Evolutionary conservation across 257 asterid genomes (phyloP).

Genomic region (Petrea volubilis): DNA sequence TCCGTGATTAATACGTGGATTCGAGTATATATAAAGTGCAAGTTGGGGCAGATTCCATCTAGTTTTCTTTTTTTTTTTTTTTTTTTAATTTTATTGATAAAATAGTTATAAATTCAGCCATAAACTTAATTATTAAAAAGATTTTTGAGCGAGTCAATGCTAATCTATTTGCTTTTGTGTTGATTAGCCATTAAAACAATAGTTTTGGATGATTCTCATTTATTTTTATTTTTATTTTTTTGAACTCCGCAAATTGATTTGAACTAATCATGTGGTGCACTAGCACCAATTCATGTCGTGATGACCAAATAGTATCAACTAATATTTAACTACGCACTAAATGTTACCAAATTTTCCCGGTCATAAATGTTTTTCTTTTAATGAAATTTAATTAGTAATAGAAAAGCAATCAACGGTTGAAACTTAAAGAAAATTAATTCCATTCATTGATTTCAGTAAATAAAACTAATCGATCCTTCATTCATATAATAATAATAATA

Average conservation of each 20-base stretch:
- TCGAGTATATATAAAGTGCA: constrained; percentile 2
- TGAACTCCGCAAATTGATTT: too few species aligned
- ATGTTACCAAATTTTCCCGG: background rate
- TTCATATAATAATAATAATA: too few species aligned
- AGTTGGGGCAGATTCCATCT: constrained; percentile 11
- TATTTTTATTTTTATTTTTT: too few species aligned
- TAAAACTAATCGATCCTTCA: too few species aligned
- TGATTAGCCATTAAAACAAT: constrained; percentile 13
- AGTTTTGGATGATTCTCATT: background rate
- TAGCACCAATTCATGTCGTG: background rate
- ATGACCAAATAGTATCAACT: background rate
- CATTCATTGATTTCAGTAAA: too few species aligned
- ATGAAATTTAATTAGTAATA: background rate
- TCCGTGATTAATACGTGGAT: constrained; percentile 6
- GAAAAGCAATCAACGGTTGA: background rate
- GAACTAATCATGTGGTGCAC: constrained; percentile 3
- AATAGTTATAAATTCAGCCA: background rate
- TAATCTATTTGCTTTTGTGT: constrained; percentile 20
- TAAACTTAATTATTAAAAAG: background rate
- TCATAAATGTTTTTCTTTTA: background rate
- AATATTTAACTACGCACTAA: background rate
- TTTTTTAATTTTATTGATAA: background rate
- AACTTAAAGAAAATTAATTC: background rate
- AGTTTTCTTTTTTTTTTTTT: background rate
- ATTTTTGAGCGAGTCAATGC: constrained; percentile 21